Percentiles rank a stretch among this genome's conserved stretches.
Conservation (phyloP, 2,329 filamentous ascomycete species). For the Zasmidium angulare region DNA sequence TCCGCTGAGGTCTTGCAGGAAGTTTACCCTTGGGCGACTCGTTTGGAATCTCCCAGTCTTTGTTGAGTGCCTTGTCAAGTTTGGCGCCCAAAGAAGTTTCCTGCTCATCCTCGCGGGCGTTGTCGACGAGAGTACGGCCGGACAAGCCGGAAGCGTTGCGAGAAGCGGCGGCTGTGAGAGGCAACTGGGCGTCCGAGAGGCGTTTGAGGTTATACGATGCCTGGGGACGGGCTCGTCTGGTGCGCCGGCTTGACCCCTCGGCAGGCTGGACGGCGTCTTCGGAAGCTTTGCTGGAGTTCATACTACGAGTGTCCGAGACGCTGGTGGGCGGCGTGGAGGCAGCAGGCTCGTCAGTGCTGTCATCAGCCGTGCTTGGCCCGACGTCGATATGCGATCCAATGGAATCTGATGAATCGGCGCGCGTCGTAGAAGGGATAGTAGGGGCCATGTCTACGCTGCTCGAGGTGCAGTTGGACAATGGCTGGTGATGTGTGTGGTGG, state of each 20-base stretch:
- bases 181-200: constrained; percentile 18
- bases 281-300: constrained; percentile 38
- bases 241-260: constrained; percentile 40
- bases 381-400: constrained; percentile 44
- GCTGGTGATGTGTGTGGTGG: background rate
- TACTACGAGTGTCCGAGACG: constrained; percentile 61
- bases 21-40: constrained; percentile 16
- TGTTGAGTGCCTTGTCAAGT: constrained; percentile 50
- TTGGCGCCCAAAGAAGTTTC: constrained; percentile 31
- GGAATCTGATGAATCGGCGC: constrained; percentile 42
- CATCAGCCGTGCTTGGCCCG: constrained; percentile 31
- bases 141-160: constrained; percentile 50
- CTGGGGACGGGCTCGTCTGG: constrained; percentile 56
- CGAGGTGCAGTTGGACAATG: background rate
- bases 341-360: constrained; percentile 49
- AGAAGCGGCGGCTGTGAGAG: constrained; percentile 11
- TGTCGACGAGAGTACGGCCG: constrained; percentile 33
- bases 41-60: constrained; percentile 34
- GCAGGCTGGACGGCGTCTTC: constrained; percentile 24
- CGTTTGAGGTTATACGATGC: constrained; percentile 60
- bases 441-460: constrained; percentile 6
- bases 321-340: constrained; percentile 68
- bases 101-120: constrained; percentile 25
- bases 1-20: constrained; percentile 21
- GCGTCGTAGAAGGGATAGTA: constrained; percentile 25